Percentiles rank a stretch among this genome's conserved stretches.
Evolutionary conservation across 257 asterid species (phyloP).

Genomic region (Solanum lignicaule): DNA sequence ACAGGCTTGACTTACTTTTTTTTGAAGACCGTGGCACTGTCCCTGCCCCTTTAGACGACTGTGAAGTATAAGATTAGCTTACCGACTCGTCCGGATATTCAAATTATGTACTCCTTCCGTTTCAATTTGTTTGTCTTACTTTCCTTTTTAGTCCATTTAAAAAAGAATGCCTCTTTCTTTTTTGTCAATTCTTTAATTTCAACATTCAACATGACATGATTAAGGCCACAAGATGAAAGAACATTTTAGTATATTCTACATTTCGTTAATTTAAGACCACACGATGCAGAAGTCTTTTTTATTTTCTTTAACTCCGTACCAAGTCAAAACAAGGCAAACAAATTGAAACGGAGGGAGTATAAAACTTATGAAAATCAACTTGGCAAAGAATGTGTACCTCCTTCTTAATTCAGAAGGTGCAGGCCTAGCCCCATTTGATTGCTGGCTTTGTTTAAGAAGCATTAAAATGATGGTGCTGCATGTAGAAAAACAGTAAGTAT

Average conservation of each 20-base stretch:
- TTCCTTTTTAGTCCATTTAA: not conserved
- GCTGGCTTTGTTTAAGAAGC: constrained; percentile 94
- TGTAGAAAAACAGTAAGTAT: constrained; percentile 81
- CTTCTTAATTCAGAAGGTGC: constrained; percentile 93
- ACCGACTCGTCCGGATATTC: not conserved
- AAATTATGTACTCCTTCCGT: not conserved
- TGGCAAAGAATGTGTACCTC: constrained; percentile 69
- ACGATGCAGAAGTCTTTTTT: not conserved
- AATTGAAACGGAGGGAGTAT: not conserved
- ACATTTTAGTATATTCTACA: no score
- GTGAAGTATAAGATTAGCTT: not conserved
- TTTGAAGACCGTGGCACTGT: not conserved
- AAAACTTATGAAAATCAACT: constrained; percentile 18
- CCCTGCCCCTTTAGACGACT: not conserved
- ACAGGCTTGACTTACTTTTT: not conserved
- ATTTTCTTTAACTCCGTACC: not conserved
- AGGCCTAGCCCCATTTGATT: constrained; percentile 85
- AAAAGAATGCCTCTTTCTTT: not conserved
- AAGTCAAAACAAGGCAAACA: not conserved
- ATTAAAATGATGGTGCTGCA: constrained; percentile 28
- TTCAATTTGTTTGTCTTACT: not conserved
- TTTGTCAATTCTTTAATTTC: not conserved
- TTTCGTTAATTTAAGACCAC: not conserved
- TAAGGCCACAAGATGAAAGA: no score
- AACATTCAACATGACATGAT: not conserved